Conservation (phyloP, 2,329 filamentous ascomycete species). For the Metarhizium brunneum region DNA sequence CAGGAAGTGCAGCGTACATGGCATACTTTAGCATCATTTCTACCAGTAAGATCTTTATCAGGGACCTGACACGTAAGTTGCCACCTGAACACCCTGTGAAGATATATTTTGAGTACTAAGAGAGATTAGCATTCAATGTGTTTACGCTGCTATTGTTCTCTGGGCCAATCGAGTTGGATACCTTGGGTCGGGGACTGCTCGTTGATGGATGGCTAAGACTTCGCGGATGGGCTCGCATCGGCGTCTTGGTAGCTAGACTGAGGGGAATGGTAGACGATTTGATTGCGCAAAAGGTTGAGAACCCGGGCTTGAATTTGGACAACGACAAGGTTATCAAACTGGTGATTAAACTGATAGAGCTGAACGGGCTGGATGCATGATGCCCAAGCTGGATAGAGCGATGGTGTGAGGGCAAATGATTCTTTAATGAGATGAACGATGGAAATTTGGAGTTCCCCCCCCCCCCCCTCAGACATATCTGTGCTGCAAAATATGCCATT, state of each 20-base stretch:
- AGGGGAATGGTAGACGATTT: conserved; percentile 80
- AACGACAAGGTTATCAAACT: conserved; percentile 62
- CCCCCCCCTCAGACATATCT: too few relatives aligned
- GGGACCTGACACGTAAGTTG: conserved; percentile 75
- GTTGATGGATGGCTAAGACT: conserved; percentile 86
- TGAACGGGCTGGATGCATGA: conserved; percentile 73
- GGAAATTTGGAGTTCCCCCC: too few relatives aligned
- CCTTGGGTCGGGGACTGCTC: conserved; percentile 72
- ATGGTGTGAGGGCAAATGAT: neutral
- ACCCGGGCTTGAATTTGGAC: conserved; percentile 51
- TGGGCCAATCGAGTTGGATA: conserved; percentile 77
- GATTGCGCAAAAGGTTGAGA: conserved; percentile 71
- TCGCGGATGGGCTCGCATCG: conserved; percentile 89
- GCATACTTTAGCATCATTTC: conserved; percentile 89
- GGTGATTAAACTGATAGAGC: conserved; percentile 74
- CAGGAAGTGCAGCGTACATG: conserved; percentile 66
- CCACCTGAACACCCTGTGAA: conserved; percentile 4
- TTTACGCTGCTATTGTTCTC: conserved; percentile 85
- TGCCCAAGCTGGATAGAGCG: neutral
- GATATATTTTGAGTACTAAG: neutral
- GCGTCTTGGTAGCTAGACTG: conserved; percentile 75
- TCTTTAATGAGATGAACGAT: neutral
- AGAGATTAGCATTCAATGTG: conserved; percentile 63
- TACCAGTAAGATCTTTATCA: conserved; percentile 84
- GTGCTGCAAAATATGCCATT: too few relatives aligned